These are phyloP conservation scores for Phytomonas serpens DNA, from an alignment of 208 protist genomes.

Conservation along the genomic window DNA sequence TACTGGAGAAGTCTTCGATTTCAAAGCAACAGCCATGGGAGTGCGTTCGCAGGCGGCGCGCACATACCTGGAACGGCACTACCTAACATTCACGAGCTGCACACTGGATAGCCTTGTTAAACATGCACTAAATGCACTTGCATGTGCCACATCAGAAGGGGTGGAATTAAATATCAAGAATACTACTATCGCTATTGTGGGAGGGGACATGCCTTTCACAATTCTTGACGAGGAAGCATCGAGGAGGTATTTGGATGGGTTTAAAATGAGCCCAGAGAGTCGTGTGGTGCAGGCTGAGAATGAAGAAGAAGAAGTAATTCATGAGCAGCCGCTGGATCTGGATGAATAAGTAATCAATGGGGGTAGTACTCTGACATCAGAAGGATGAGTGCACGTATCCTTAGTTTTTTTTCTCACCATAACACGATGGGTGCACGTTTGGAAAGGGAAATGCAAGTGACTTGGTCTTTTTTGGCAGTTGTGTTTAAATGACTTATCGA, in stretches of 20 bases:
- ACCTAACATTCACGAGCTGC: conserved; percentile 85
- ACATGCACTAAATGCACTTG: conserved; percentile 91
- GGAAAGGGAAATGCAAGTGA: background rate
- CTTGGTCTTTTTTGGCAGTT: background rate
- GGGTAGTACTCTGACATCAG: background rate
- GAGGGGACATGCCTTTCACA: conserved; percentile 79
- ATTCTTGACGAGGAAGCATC: conserved; percentile 80
- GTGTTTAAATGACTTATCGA: background rate
- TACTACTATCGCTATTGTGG: conserved; percentile 89
- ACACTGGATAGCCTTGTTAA: conserved; percentile 85
- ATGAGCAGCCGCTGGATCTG: conserved; percentile 70
- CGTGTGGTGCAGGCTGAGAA: conserved; percentile 41
- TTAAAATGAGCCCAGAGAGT: conserved; percentile 70
- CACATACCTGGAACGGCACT: conserved; percentile 99
- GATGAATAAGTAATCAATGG: conserved; percentile 58
- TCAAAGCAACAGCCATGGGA: conserved; percentile 98
- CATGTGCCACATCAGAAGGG: conserved; percentile 84
- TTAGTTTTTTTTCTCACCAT: background rate
- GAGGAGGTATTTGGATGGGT: conserved; percentile 78
- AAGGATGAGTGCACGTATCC: background rate
- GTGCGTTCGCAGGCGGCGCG: conserved; percentile 96
- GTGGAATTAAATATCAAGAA: conserved; percentile 91
- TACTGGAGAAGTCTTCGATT: conserved; percentile 97
- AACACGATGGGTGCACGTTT: background rate
- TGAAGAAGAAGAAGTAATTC: conserved; percentile 57